phyloP scores from a whole-genome alignment of 257 asterid genomes.

The Lithospermum erythrorhizon region DNA sequence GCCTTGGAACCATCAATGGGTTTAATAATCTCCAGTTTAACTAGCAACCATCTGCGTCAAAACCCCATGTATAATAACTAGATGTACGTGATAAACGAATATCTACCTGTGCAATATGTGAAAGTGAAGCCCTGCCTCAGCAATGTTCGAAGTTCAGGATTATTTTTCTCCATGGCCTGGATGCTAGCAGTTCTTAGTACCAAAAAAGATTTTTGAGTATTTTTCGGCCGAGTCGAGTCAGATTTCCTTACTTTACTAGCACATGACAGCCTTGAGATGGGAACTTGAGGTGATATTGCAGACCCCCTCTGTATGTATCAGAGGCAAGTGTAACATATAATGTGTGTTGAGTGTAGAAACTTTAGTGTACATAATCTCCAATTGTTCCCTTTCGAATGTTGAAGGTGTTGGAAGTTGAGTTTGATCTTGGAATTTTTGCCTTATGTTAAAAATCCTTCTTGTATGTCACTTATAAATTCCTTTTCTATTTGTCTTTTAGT shows the following conservation, averaged over 20 bases:
- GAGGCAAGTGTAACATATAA: slow-evolving; percentile 23
- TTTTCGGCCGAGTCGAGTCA: neutral
- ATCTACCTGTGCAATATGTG: slow-evolving; percentile 25
- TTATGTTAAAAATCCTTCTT: too few relatives aligned
- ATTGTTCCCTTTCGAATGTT: slow-evolving; percentile 11
- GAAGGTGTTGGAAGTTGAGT: neutral
- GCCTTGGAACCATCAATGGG: slow-evolving; percentile 72
- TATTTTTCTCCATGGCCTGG: slow-evolving; percentile 20
- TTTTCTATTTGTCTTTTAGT: neutral
- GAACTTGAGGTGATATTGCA: slow-evolving; percentile 15
- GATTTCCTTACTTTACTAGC: slow-evolving; percentile 15
- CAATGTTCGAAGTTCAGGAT: slow-evolving; percentile 18
- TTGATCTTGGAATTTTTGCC: neutral
- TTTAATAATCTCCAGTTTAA: slow-evolving; percentile 79
- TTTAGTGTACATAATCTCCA: slow-evolving; percentile 46
- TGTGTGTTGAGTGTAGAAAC: slow-evolving; percentile 18
- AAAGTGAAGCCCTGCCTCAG: slow-evolving; percentile 22
- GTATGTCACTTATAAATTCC: too few relatives aligned
- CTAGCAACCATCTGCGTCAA: slow-evolving; percentile 73
- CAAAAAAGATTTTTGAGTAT: slow-evolving; percentile 15
- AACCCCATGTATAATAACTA: neutral
- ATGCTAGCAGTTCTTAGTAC: slow-evolving; percentile 16
- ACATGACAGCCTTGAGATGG: slow-evolving; percentile 25
- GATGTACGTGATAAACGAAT: slow-evolving; percentile 4
- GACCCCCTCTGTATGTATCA: neutral